phyloP scores from a whole-genome alignment of 2,329 filamentous ascomycete species.

The Penicillium fuscoglaucum region DNA sequence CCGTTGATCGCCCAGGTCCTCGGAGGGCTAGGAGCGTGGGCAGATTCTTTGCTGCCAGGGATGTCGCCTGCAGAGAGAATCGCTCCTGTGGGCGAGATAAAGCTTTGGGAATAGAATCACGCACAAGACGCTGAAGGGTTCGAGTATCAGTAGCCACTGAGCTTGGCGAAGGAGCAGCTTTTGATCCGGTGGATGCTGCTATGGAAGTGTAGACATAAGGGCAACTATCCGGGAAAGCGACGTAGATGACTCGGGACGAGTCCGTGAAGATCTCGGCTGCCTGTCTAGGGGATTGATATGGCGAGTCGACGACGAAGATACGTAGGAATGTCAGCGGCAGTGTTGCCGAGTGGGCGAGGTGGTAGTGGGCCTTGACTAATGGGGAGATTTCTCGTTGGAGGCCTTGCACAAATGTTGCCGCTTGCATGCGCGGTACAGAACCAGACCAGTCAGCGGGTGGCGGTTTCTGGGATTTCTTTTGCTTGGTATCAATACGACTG shows the following conservation, averaged over 20 bases:
- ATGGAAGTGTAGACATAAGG: conserved; percentile 70
- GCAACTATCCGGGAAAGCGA: conserved; percentile 79
- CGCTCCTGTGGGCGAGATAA: conserved; percentile 72
- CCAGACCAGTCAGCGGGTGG: conserved; percentile 35
- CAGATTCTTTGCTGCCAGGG: conserved; percentile 70
- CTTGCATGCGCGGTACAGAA: conserved; percentile 70
- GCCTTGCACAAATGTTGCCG: conserved; percentile 74
- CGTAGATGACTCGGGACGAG: conserved; percentile 69
- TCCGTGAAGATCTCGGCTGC: conserved; percentile 51
- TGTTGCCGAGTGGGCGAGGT: conserved; percentile 68
- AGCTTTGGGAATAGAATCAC: conserved; percentile 79
- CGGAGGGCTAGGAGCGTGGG: conserved; percentile 67
- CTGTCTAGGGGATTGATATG: conserved; percentile 63
- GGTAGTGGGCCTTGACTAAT: conserved; percentile 80
- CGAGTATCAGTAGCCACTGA: conserved; percentile 53
- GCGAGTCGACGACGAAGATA: conserved; percentile 76
- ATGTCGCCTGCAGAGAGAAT: conserved; percentile 68
- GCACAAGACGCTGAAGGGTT: conserved; percentile 68
- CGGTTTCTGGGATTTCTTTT: conserved; percentile 23
- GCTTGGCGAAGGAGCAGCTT: conserved; percentile 33
- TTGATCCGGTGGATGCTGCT: conserved; percentile 41
- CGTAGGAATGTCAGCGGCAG: conserved; percentile 70
- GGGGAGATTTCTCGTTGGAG: conserved; percentile 73
- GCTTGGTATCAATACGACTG: conserved; percentile 25
- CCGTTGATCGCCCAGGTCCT: conserved; percentile 69